These are phyloP conservation scores for Huntiella abstrusa DNA, from an alignment of 2,329 filamentous ascomycete genomes.

Conservation along the genomic window DNA sequence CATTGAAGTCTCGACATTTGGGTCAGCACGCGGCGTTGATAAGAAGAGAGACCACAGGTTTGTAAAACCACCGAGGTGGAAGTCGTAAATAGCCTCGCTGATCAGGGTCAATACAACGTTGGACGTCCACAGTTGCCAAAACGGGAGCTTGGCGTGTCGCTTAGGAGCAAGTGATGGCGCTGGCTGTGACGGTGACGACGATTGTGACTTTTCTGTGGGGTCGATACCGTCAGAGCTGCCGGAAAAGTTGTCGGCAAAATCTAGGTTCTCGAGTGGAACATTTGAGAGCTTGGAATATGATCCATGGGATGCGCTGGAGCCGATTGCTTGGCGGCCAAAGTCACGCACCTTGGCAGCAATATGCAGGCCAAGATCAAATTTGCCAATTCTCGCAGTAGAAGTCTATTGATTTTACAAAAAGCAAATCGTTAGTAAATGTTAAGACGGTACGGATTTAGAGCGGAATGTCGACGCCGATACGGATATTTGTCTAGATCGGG, in stretches of 20 bases:
- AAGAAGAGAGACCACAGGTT: conserved; percentile 52
- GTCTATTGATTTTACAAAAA: conserved; percentile 19
- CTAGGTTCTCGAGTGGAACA: conserved; percentile 2
- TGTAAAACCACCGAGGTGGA: conserved; percentile 51
- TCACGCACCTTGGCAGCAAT: conserved; percentile 18
- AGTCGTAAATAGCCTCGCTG: conserved; percentile 48
- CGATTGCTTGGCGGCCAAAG: conserved; percentile 14
- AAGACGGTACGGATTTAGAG: too few species aligned
- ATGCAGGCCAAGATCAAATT: conserved; percentile 26
- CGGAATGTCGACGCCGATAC: too few species aligned
- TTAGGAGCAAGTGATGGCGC: neutral
- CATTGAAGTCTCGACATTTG: conserved; percentile 15
- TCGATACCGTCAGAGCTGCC: neutral
- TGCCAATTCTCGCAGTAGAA: conserved; percentile 25
- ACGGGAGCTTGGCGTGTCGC: conserved; percentile 16
- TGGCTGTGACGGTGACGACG: neutral
- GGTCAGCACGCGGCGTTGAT: conserved; percentile 35
- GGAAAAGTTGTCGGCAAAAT: neutral
- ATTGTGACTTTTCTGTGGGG: neutral
- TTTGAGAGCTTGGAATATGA: conserved; percentile 2
- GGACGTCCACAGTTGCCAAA: conserved; percentile 27
- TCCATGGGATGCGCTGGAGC: conserved; percentile 3
- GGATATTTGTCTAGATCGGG: too few species aligned
- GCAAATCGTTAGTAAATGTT: neutral
- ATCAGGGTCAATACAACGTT: conserved; percentile 35